Conservation (phyloP, 192 early-diverging fungal species). For the Umbelopsis sp. region DNA sequence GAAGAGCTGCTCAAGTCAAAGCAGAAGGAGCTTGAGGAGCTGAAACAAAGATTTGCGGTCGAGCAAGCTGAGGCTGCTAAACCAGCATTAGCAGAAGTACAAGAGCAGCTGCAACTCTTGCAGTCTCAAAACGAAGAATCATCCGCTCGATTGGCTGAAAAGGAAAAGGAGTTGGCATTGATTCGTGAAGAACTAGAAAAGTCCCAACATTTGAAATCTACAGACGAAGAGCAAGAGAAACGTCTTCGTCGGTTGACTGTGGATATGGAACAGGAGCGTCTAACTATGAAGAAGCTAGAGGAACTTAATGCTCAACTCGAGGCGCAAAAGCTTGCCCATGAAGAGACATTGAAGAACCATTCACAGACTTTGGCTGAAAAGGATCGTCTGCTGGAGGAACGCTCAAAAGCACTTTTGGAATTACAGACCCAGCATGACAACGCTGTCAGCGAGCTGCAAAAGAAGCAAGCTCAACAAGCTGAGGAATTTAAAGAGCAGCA, state of each 20-base stretch:
- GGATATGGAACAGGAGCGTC: slow-evolving; percentile 36
- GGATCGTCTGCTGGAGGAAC: slow-evolving; percentile 27
- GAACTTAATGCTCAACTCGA: slow-evolving; percentile 39
- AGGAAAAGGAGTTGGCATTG: slow-evolving; percentile 33
- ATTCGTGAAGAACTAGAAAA: slow-evolving; percentile 28
- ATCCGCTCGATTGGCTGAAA: slow-evolving; percentile 29
- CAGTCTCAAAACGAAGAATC: slow-evolving; percentile 30
- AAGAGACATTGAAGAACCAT: slow-evolving; percentile 27
- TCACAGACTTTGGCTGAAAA: slow-evolving; percentile 36
- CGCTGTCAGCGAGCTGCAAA: slow-evolving; percentile 24
- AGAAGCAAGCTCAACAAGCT: slow-evolving; percentile 21
- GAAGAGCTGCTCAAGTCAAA: background rate
- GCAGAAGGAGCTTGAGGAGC: background rate
- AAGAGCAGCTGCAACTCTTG: slow-evolving; percentile 32
- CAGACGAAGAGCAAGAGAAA: slow-evolving; percentile 32
- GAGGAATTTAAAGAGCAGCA: slow-evolving; percentile 13
- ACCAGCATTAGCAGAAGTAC: slow-evolving; percentile 37
- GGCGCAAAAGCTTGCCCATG: slow-evolving; percentile 39
- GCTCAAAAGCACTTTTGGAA: slow-evolving; percentile 28
- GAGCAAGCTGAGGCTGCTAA: slow-evolving; percentile 36
- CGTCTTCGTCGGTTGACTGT: slow-evolving; percentile 36
- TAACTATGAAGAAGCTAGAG: slow-evolving; percentile 41
- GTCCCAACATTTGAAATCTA: slow-evolving; percentile 22
- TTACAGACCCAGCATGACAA: slow-evolving; percentile 23
- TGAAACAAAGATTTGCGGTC: slow-evolving; percentile 15